Percentiles rank a stretch among this genome's conserved stretches.
Evolutionary conservation across 495 filamentous ascomycete genomes (phyloP).

Genomic region (Tuber brumale): DNA sequence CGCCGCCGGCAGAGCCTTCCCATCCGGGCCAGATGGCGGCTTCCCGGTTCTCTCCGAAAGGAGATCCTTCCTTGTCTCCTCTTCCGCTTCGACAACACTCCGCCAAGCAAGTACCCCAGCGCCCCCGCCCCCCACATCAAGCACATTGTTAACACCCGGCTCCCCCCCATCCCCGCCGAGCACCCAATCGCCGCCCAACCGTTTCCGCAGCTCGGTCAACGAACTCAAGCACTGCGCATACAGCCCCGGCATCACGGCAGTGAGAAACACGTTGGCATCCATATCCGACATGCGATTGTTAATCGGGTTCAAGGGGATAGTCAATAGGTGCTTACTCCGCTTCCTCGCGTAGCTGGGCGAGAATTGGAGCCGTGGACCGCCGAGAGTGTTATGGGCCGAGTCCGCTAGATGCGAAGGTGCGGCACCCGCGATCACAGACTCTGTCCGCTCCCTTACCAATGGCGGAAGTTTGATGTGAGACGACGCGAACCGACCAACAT

Average conservation of each 20-base stretch:
- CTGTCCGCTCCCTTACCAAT: conserved; percentile 23
- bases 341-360: conserved; percentile 50
- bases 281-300: conserved; percentile 70
- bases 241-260: conserved; percentile 69
- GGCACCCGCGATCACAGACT: conserved; percentile 61
- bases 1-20: neutral
- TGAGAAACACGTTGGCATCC: conserved; percentile 77
- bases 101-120: conserved; percentile 81
- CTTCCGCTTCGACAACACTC: conserved; percentile 72
- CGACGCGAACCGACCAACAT: conserved; percentile 58
- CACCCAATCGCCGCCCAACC: conserved; percentile 76
- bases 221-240: conserved; percentile 68
- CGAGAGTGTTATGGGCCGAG: conserved; percentile 62
- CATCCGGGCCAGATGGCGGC: conserved; percentile 40
- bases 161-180: conserved; percentile 49
- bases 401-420: conserved; percentile 62
- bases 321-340: conserved; percentile 48
- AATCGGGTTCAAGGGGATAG: conserved; percentile 62
- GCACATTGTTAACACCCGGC: conserved; percentile 56
- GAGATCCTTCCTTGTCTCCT: conserved; percentile 57
- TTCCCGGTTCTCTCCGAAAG: neutral
- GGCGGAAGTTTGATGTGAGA: conserved; percentile 65
- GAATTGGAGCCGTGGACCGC: conserved; percentile 65
- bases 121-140: conserved; percentile 81
- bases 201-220: conserved; percentile 75